Conservation (phyloP, 148 eudicot genomes). For the Salicornia ramosissima region DNA sequence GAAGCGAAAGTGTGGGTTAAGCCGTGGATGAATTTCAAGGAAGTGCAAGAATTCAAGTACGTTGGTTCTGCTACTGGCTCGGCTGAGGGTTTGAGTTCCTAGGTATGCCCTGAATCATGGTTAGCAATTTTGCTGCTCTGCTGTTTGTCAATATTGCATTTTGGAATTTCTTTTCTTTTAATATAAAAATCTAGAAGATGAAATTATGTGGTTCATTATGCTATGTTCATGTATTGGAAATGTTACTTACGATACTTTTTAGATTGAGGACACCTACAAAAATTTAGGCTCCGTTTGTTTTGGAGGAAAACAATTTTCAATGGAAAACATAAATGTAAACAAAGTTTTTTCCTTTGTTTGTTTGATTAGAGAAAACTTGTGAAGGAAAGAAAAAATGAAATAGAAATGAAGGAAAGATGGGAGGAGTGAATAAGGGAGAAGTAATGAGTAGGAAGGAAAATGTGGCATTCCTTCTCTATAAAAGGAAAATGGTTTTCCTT, state of each 20-base stretch:
- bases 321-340: too few relatives aligned
- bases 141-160: neutral
- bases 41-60: slow-evolving; percentile 48
- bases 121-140: neutral
- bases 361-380: too few relatives aligned
- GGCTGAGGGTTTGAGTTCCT: slow-evolving; percentile 17
- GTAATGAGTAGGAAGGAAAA: too few relatives aligned
- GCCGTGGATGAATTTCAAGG: slow-evolving; percentile 59
- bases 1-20: slow-evolving; percentile 69
- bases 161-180: neutral
- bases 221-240: neutral
- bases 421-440: too few relatives aligned
- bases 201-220: neutral
- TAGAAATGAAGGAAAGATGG: too few relatives aligned
- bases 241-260: too few relatives aligned
- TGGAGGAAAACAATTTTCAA: too few relatives aligned
- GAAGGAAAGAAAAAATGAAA: too few relatives aligned
- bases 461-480: too few relatives aligned
- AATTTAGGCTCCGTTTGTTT: too few relatives aligned
- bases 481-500: too few relatives aligned
- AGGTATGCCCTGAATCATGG: slow-evolving; percentile 7
- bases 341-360: too few relatives aligned
- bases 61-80: slow-evolving; percentile 37
- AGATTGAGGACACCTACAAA: neutral
- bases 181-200: neutral